phyloP scores from a whole-genome alignment of 202 grass and related monocot species.

The Carex arenaria region DNA sequence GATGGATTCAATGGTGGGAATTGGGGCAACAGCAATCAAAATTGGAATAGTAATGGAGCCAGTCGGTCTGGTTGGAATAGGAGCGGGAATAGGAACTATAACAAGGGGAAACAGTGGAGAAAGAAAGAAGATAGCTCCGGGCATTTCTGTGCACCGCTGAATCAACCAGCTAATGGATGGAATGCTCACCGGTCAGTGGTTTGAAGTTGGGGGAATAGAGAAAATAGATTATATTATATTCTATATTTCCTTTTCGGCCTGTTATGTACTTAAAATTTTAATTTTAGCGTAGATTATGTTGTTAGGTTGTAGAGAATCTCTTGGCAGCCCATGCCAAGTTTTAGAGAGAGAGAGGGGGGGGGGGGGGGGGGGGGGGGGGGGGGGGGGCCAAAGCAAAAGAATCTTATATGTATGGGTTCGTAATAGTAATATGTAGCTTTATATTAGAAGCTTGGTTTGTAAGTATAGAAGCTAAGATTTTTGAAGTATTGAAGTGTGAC shows the following conservation, averaged over 20 bases:
- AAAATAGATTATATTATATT: not conserved
- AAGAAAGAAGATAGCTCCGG: not conserved
- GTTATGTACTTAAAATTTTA: not conserved
- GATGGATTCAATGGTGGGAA: not conserved
- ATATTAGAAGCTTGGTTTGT: too few species aligned
- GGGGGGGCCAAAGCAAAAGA: not conserved
- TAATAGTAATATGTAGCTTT: not conserved
- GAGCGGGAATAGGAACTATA: not conserved
- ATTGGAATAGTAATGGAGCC: not conserved
- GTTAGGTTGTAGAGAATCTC: not conserved
- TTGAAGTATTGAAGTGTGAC: too few species aligned
- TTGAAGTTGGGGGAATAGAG: not conserved
- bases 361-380: not conserved
- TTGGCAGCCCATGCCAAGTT: not conserved
- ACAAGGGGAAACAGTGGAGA: not conserved
- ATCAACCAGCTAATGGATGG: not conserved
- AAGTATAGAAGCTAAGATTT: too few species aligned
- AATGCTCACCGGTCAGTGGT: constrained; percentile 9
- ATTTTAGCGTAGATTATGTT: not conserved
- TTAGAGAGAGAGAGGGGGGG: not conserved
- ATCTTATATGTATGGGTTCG: not conserved
- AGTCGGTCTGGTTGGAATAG: not conserved
- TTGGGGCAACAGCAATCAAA: not conserved
- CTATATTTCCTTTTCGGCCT: not conserved
- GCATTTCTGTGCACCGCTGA: not conserved